Conservation (phyloP, 1,139 yeast genomes). For the Yamadazyma kanchanaburiensis region DNA sequence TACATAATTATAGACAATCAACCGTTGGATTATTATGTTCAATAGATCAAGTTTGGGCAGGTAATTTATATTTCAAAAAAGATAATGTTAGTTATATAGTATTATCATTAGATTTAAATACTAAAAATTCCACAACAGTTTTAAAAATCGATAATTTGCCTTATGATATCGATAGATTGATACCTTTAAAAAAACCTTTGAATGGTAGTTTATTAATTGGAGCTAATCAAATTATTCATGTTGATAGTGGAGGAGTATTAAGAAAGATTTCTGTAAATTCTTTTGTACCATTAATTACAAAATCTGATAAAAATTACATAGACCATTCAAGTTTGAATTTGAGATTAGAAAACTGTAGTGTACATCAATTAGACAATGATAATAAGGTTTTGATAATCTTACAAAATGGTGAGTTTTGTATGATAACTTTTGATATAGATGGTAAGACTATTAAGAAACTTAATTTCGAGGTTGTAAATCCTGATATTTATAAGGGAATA, state of each 20-base stretch:
- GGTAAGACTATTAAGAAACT: conserved; percentile 43
- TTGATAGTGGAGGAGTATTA: conserved; percentile 77
- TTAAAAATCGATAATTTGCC: conserved; percentile 66
- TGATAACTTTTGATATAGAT: conserved; percentile 50
- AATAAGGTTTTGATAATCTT: conserved; percentile 53
- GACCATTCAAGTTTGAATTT: conserved; percentile 56
- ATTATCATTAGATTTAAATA: conserved; percentile 62
- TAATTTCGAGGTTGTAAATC: conserved; percentile 26
- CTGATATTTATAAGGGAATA: conserved; percentile 17
- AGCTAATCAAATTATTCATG: conserved; percentile 71
- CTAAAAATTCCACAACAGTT: conserved; percentile 64
- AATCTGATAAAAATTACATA: conserved; percentile 42
- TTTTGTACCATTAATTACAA: conserved; percentile 49
- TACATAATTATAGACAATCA: conserved; percentile 73
- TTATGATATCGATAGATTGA: conserved; percentile 63
- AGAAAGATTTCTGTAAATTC: conserved; percentile 67
- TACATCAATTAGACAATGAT: conserved; percentile 45
- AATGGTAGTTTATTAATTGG: conserved; percentile 76
- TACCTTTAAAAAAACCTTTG: conserved; percentile 64
- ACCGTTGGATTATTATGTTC: conserved; percentile 72
- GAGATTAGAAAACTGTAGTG: conserved; percentile 54
- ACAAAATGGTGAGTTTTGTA: conserved; percentile 48
- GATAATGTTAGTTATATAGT: conserved; percentile 65
- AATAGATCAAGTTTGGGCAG: conserved; percentile 72
- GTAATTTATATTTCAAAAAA: conserved; percentile 55